These are phyloP conservation scores for Salix caprea DNA, from an alignment of 345 rosid genomes.

Conservation along the genomic window DNA sequence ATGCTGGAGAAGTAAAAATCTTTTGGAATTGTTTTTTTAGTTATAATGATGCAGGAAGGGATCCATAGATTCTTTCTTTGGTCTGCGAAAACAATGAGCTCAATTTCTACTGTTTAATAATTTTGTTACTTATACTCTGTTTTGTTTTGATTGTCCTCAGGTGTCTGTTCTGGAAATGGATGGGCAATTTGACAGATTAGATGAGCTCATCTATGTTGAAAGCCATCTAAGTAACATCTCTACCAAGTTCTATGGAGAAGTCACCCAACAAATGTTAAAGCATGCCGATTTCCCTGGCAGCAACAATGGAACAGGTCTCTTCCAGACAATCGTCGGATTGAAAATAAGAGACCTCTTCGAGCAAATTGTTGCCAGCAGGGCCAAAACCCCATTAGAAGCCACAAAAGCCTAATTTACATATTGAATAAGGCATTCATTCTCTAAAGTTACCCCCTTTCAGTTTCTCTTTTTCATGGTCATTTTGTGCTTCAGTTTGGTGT, in stretches of 20 bases:
- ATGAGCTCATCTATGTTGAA: constrained; percentile 90
- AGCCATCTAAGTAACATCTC: constrained; percentile 94
- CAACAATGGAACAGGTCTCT: constrained; percentile 92
- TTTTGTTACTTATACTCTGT: background rate
- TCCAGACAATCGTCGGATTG: constrained; percentile 85
- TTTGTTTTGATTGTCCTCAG: constrained; percentile 24
- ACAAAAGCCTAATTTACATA: constrained; percentile 47
- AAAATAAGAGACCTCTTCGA: constrained; percentile 89
- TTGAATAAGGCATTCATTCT: background rate
- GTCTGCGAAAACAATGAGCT: background rate
- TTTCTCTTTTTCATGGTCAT: background rate
- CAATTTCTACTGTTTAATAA: background rate
- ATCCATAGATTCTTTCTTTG: background rate
- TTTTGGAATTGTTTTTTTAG: background rate
- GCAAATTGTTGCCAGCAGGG: constrained; percentile 59
- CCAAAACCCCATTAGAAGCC: constrained; percentile 49
- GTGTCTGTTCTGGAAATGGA: constrained; percentile 96
- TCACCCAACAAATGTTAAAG: constrained; percentile 93
- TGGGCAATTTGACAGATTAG: constrained; percentile 91
- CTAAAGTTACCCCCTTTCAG: background rate
- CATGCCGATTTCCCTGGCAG: constrained; percentile 96
- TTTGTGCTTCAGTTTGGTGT: constrained; percentile 10
- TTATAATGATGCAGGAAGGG: background rate
- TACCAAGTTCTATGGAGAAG: constrained; percentile 88
- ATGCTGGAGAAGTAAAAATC: background rate